Evolutionary conservation across 257 asterid genomes (phyloP), one percentile per base, ranked within the genome.

Genomic region (Fraxinus cuspidata): DNA sequence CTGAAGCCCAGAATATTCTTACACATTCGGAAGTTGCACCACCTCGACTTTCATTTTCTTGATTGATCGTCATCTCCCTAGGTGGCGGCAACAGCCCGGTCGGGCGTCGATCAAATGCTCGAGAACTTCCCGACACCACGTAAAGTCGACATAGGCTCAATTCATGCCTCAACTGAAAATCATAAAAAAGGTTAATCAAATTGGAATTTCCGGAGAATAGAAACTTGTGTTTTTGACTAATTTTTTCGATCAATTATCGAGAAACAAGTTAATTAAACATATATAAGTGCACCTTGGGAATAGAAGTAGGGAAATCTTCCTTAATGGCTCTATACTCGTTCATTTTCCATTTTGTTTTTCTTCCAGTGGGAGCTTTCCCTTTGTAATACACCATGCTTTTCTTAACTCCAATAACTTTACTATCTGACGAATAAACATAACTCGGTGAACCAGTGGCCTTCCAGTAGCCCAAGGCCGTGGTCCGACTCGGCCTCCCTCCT

Each of bases 391-490:
- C 96, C 96, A 91, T 86, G 82, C 95, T 90, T 75, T 85, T 92
- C 86, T 85, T 92, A 53, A 92, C 84, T 23, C 96, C 97, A 70
- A 92, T 91, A 27, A 88, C 88, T 79, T 84, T 87, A n/a, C 74
- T 77, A 4, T 81, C 81, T 11, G 91, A 76, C 63, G 97, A 91
- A 80, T 89, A 89, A 27, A 92, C 97, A 75, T 92, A 80, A 34
- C 85, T 83, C 15, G 95, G 97, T 0, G 97, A 89, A 23, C 97
- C 97, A 6, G 97, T 92, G 65, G 96, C 96, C 77, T 92, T 92
- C 97, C 97, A 92, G 84, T 90, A 92, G 1, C 97, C 96, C n/a
- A 86, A 71, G 40, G 35, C 79, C 1, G 97, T 92, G 34, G 91
- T 89, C 51, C 97, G 89, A 44, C 87, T 87, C 7, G 96, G 91